Conservation (phyloP, 2,329 filamentous ascomycete genomes). For the Cladosporium sphaerospermum region DNA sequence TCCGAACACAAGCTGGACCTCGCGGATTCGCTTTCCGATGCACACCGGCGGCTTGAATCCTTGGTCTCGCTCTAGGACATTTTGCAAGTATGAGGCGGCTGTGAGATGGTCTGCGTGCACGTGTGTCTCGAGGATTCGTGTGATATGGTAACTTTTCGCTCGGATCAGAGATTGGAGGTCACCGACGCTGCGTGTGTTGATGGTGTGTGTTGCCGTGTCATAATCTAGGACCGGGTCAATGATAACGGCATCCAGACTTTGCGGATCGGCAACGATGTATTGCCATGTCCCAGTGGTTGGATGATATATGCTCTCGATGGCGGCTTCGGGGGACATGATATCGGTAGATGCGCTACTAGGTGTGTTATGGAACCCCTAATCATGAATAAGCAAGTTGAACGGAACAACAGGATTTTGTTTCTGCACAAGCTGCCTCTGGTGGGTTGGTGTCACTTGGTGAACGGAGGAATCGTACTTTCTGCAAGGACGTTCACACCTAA, state of each 20-base stretch:
- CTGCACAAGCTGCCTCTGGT: background rate
- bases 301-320: background rate
- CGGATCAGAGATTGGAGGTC: slow-evolving; percentile 40
- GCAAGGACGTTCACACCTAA: background rate
- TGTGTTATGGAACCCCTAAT: background rate
- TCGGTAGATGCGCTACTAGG: background rate
- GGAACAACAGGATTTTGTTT: no score
- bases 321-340: background rate
- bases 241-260: slow-evolving; percentile 45
- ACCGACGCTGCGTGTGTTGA: slow-evolving; percentile 51
- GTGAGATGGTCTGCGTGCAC: slow-evolving; percentile 57
- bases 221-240: slow-evolving; percentile 60
- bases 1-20: slow-evolving; percentile 48
- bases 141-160: slow-evolving; percentile 43
- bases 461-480: background rate
- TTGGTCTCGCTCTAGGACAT: no score
- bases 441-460: background rate
- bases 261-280: slow-evolving; percentile 53
- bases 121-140: slow-evolving; percentile 58
- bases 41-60: slow-evolving; percentile 40
- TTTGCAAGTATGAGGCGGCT: slow-evolving; percentile 52
- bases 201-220: slow-evolving; percentile 37
- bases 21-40: slow-evolving; percentile 50
- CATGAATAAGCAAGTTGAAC: background rate
- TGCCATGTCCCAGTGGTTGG: slow-evolving; percentile 47